Conservation (phyloP, 202 grass and related monocot genomes). For the Hordeum pubiflorum region DNA sequence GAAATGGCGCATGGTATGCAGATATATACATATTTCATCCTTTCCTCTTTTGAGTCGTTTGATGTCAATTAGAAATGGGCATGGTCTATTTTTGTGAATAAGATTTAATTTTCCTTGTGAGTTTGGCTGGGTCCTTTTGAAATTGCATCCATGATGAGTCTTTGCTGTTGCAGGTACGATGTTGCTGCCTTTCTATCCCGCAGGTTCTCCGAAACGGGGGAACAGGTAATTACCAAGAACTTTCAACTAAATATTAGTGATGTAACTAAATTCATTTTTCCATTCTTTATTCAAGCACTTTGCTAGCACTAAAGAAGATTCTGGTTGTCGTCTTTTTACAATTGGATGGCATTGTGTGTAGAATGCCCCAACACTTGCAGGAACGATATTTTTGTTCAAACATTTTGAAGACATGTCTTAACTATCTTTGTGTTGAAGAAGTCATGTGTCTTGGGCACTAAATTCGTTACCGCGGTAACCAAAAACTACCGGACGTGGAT, state of each 20-base stretch:
- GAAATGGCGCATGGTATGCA: slow-evolving; percentile 85
- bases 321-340: background rate
- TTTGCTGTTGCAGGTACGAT: slow-evolving; percentile 81
- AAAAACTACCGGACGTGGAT: too few relatives aligned
- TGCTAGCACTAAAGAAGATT: background rate
- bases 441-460: background rate
- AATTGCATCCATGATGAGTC: slow-evolving; percentile 20
- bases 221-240: slow-evolving; percentile 47
- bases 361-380: background rate
- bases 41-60: background rate
- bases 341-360: background rate
- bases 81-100: background rate
- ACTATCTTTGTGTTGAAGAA: background rate
- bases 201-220: slow-evolving; percentile 55
- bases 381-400: background rate
- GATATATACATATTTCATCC: slow-evolving; percentile 2
- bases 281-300: background rate
- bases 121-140: background rate
- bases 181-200: slow-evolving; percentile 79
- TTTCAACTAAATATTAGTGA: background rate
- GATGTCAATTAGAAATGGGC: background rate
- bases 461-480: too few relatives aligned
- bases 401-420: background rate
- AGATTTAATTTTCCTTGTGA: background rate
- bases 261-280: background rate